A percentile compares a stretch with the other conserved stretches of the same genome.
Conservation (phyloP, 768 basidiomycete genomes). For the Sarcodon sp. region DNA sequence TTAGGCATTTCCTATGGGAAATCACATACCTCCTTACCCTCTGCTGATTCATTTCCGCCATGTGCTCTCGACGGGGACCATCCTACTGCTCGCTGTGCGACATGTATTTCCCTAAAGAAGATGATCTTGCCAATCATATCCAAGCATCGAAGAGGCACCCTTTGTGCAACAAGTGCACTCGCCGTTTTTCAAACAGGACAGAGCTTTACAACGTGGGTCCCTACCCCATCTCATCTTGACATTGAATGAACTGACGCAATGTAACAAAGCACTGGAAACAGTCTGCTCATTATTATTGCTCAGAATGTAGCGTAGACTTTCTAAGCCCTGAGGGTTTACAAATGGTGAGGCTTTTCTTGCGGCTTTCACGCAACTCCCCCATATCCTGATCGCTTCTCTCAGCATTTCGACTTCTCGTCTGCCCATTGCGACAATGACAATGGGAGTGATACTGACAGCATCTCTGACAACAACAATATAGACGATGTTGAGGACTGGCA, state of each 20-base stretch:
- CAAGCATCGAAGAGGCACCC: background rate
- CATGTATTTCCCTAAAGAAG: constrained; percentile 1
- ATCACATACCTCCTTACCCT: background rate
- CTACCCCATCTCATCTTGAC: background rate
- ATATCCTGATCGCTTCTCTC: too few species aligned
- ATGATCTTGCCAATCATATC: constrained; percentile 11
- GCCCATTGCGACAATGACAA: too few species aligned
- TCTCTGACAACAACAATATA: too few species aligned
- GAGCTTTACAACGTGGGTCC: background rate
- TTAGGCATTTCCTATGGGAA: background rate
- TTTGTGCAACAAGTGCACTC: background rate
- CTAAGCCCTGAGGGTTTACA: constrained; percentile 5
- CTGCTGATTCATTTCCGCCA: background rate
- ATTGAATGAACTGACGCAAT: too few species aligned
- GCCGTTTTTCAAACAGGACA: background rate
- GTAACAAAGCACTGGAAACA: too few species aligned
- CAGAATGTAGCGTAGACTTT: constrained; percentile 3
- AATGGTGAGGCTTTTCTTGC: constrained; percentile 13
- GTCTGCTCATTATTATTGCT: too few species aligned
- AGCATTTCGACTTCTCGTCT: too few species aligned
- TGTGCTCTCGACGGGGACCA: background rate
- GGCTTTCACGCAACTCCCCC: too few species aligned
- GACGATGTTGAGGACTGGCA: too few species aligned
- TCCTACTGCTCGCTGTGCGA: background rate
- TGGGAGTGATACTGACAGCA: too few species aligned